Conservation (phyloP, 805 yeast genomes). For the Isabelozyma pseudorhagii region DNA sequence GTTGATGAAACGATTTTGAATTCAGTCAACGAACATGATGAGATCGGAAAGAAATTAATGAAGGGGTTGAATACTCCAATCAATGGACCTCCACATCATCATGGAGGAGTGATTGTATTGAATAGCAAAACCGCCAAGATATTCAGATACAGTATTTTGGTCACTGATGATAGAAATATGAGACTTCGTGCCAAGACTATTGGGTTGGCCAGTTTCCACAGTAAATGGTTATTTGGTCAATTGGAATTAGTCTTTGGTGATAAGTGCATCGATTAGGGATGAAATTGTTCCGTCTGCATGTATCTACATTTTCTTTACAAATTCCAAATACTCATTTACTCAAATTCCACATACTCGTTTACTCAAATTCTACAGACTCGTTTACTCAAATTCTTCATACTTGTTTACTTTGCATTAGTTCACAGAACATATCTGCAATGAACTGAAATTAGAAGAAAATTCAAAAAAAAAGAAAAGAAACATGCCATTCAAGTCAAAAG, state of each 20-base stretch:
- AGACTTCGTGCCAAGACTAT: slow-evolving; percentile 58
- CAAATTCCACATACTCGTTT: no score
- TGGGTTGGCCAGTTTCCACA: slow-evolving; percentile 54
- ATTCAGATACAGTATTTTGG: slow-evolving; percentile 57
- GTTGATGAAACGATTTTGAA: slow-evolving; percentile 68
- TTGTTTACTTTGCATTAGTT: not conserved
- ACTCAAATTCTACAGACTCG: no score
- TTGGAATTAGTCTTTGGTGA: slow-evolving; percentile 46
- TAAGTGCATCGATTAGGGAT: slow-evolving; percentile 47
- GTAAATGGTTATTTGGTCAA: slow-evolving; percentile 58
- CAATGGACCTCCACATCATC: slow-evolving; percentile 4
- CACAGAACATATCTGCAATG: not conserved
- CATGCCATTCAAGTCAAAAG: not conserved
- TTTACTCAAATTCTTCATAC: not conserved
- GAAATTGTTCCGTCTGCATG: no score
- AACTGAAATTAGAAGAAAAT: no score
- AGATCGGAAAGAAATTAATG: slow-evolving; percentile 34
- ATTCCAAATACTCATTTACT: not conserved
- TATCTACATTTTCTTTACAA: no score
- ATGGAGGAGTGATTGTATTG: slow-evolving; percentile 13
- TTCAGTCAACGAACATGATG: slow-evolving; percentile 43
- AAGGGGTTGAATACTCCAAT: slow-evolving; percentile 35
- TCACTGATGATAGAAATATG: slow-evolving; percentile 76
- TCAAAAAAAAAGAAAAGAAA: no score
- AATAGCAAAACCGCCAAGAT: slow-evolving; percentile 37